These are phyloP conservation scores for Peronosclerospora sorghi DNA, from an alignment of 352 stramenopile genomes.

Conservation along the genomic window DNA sequence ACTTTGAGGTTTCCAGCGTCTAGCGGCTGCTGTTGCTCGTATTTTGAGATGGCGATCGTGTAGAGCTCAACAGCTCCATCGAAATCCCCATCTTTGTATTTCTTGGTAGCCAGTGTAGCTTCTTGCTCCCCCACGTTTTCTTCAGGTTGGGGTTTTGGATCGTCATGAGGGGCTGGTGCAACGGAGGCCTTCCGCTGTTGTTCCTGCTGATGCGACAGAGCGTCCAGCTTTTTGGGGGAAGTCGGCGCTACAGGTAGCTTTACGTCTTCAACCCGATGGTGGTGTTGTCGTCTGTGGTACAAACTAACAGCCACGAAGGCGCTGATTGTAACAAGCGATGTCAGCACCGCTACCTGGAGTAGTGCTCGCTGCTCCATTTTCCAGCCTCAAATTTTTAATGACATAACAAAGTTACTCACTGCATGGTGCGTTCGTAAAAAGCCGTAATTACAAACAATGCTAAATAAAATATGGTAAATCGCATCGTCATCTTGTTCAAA, in stretches of 20 bases:
- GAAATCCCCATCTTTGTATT: conserved; percentile 68
- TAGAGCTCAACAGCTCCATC: conserved; percentile 63
- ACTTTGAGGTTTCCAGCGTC: conserved; percentile 74
- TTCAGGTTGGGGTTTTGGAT: conserved; percentile 1
- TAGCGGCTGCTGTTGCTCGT: conserved; percentile 38
- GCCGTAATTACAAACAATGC: neutral
- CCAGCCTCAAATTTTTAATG: neutral
- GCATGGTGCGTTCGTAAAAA: neutral
- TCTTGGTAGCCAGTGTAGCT: conserved; percentile 58
- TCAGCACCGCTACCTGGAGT: conserved; percentile 58
- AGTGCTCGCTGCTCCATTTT: conserved; percentile 40
- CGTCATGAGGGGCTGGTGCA: conserved; percentile 21
- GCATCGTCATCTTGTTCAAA: too few species aligned
- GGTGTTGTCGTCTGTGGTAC: conserved; percentile 34
- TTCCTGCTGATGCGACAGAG: conserved; percentile 20
- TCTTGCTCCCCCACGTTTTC: conserved; percentile 45
- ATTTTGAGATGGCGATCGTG: conserved; percentile 46
- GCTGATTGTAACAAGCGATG: conserved; percentile 60
- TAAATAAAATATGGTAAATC: too few species aligned
- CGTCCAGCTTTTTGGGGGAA: conserved; percentile 7
- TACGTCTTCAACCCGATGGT: conserved; percentile 13
- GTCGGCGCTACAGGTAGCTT: conserved; percentile 23
- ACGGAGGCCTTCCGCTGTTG: conserved; percentile 1
- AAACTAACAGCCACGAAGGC: conserved; percentile 40
- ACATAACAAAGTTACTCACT: neutral